Base-by-base conservation (phyloP, 2,329 filamentous ascomycete genomes). In the Thielaviopsis euricoi region DNA sequence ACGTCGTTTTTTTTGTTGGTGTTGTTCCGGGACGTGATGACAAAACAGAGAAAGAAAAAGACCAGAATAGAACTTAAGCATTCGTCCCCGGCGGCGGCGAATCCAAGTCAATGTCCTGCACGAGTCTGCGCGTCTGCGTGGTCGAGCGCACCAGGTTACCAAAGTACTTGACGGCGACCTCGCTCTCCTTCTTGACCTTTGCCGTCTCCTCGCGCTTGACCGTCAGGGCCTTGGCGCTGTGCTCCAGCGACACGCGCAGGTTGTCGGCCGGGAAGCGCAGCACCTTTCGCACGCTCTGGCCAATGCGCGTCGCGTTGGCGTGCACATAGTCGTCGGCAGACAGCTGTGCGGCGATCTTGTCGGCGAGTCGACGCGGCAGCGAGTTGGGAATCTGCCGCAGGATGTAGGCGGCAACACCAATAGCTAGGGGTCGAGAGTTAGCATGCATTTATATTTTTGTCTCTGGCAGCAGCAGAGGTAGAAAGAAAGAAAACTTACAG, bases 131-230 rank as follows among this genome's bases (percentile, higher is more conserved):
- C 64, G 83, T 74, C 59, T 73, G 70, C 21, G 73, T 73, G 61
- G 78, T 82, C 64, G 83, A 77, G 61, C 86, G 79, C 56, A 93
- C 82, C 19, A 98, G 77, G 66, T 94, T 93, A 56, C 81, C 75
- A 69, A 98, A 98, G 73, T 95, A 97, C 70, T 91, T 94, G 63
- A 81, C 76, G 6, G 93, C 93, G 33, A 88, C 83, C 67, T 94
- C 86, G 66, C 88, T 93, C 71, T 97, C 91, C 37, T 75, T 76
- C 69, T 84, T 84, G 61, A 88, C 79, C 73, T 93, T 94, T 67
- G 80, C 76, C 9, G 89, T 93, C 67, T 95, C 87, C 64, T 93
- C 86, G 64, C 86, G 85, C 67, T 87, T 85, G 58, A 76, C 73
- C 61, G 81, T 83, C 12, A 97, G 80, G 64, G 93, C 83, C 71